A percentile compares a stretch with the other conserved stretches of the same genome.
Conservation (phyloP, 192 early-diverging fungal genomes). For the Backusella luteola region DNA sequence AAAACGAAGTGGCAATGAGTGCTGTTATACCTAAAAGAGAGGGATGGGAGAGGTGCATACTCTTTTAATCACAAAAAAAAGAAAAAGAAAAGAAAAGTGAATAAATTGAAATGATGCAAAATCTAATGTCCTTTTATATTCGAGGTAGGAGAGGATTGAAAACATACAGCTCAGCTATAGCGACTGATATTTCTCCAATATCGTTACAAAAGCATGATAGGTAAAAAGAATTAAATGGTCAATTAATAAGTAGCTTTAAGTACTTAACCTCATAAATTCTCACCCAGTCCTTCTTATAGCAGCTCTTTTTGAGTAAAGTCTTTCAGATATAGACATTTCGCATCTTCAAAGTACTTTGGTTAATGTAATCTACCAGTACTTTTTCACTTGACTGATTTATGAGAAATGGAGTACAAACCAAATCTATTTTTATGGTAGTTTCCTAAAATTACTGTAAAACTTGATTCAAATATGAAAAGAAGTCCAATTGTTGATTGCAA, state of each 20-base stretch:
- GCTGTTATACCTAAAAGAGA: not conserved
- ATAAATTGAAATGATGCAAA: not conserved
- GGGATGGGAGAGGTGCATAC: constrained; percentile 6
- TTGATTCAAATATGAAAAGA: no score
- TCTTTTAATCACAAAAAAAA: not conserved
- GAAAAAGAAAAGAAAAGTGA: not conserved
- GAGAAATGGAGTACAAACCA: no score
- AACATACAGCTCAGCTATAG: not conserved
- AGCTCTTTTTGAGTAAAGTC: no score
- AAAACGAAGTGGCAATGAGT: not conserved
- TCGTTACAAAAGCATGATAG: not conserved
- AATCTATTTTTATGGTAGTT: no score
- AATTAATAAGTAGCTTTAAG: not conserved
- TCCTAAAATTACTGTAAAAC: no score
- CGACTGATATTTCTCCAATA: not conserved
- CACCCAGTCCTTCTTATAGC: not conserved
- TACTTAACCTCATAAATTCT: not conserved
- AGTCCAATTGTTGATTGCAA: no score
- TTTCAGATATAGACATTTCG: no score
- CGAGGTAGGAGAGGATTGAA: not conserved
- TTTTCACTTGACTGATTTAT: no score
- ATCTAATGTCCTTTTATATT: not conserved
- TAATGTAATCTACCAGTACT: no score
- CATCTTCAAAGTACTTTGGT: no score
- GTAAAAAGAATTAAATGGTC: not conserved